Percentiles rank a stretch among this genome's conserved stretches.
These are phyloP conservation scores for Neurospora sp. DNA, from an alignment of 495 filamentous ascomycete species.

Conservation along the genomic window DNA sequence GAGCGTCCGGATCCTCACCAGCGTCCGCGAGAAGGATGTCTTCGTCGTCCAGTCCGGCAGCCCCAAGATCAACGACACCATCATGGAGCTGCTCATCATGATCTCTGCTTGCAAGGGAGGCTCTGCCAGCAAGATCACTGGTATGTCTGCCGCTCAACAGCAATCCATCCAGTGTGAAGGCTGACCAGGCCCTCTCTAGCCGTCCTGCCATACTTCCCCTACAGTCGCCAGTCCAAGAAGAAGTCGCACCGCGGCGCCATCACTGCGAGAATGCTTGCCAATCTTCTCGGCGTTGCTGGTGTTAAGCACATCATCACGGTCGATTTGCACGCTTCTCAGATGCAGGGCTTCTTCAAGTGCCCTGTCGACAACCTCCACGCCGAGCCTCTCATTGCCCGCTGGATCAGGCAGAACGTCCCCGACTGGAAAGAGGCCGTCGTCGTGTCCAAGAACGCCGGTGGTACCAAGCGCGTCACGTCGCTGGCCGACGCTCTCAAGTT, in stretches of 20 bases:
- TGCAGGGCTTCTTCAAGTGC: conserved; percentile 98
- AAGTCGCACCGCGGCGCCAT: conserved; percentile 95
- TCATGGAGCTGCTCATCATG: conserved; percentile 98
- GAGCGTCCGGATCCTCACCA: conserved; percentile 84
- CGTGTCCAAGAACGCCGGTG: conserved; percentile 95
- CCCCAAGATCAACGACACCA: conserved; percentile 91
- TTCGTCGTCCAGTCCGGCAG: conserved; percentile 98
- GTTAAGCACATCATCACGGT: conserved; percentile 97
- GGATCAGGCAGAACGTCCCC: conserved; percentile 80
- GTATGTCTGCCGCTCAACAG: conserved; percentile 38
- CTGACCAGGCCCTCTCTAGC: conserved; percentile 42
- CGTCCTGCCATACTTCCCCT: conserved; percentile 97
- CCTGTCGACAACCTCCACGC: conserved; percentile 97
- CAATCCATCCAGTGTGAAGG: not conserved
- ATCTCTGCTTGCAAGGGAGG: conserved; percentile 97
- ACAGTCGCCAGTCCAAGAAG: conserved; percentile 98
- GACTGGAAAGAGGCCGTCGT: conserved; percentile 88
- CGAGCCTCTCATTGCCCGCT: conserved; percentile 89
- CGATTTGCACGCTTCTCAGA: conserved; percentile 92
- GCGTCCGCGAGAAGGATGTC: conserved; percentile 94
- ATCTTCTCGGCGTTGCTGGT: conserved; percentile 83
- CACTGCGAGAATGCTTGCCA: conserved; percentile 93
- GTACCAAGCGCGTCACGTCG: conserved; percentile 94
- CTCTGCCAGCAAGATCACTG: conserved; percentile 94
- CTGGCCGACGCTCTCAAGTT: conserved; percentile 92